Percentiles rank a stretch among this genome's conserved stretches.
Evolutionary conservation across 2,329 filamentous ascomycete genomes (phyloP).

Genomic region (Trichoderma guizhouense): DNA sequence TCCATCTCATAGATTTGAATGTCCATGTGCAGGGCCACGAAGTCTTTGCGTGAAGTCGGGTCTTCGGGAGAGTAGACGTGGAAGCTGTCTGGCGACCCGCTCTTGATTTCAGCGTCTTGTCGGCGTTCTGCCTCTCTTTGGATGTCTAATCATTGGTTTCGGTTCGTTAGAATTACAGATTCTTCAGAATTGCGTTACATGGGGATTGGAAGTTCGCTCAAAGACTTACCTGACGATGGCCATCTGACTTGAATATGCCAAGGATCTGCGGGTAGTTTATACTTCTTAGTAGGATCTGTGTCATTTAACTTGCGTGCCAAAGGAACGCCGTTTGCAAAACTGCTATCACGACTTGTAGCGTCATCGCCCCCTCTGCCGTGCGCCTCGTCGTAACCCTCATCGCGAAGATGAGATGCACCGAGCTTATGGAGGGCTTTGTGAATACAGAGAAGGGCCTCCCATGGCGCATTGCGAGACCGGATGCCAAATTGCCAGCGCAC

Average conservation of each 20-base stretch:
- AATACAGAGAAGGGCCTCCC: constrained; percentile 91
- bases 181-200: neutral
- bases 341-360: constrained; percentile 36
- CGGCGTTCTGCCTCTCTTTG: constrained; percentile 8
- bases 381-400: constrained; percentile 55
- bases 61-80: constrained; percentile 41
- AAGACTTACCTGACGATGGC: constrained; percentile 70
- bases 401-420: constrained; percentile 80
- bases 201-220: neutral
- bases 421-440: constrained; percentile 88
- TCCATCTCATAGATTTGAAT: constrained; percentile 97
- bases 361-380: constrained; percentile 42
- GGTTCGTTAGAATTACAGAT: neutral
- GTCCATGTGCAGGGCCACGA: constrained; percentile 89
- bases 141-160: neutral
- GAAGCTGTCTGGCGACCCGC: constrained; percentile 34
- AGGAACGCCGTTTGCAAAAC: constrained; percentile 38
- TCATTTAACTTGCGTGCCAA: constrained; percentile 35
- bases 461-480: constrained; percentile 85
- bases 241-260: constrained; percentile 94
- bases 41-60: constrained; percentile 49
- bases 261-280: constrained; percentile 85
- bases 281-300: constrained; percentile 59
- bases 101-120: constrained; percentile 19
- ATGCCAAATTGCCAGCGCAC: constrained; percentile 99